These are phyloP conservation scores for Nigrospora oryzae DNA, from an alignment of 2,329 filamentous ascomycete genomes.

Conservation along the genomic window DNA sequence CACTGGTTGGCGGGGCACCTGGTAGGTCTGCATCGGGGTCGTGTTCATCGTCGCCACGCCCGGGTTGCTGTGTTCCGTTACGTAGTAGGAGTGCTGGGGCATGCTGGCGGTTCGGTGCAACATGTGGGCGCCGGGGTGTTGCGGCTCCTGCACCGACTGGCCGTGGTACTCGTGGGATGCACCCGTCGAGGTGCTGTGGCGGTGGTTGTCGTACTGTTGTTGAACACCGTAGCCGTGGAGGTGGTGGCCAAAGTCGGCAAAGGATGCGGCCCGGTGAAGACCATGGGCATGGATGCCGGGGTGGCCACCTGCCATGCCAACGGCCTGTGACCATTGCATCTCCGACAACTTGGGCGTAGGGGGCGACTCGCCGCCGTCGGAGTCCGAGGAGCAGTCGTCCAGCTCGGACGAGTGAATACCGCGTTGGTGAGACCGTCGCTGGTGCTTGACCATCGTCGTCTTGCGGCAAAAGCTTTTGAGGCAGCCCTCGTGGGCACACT, in stretches of 20 bases:
- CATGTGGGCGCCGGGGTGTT: slow-evolving; percentile 36
- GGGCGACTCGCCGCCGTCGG: slow-evolving; percentile 50
- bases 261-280: slow-evolving; percentile 45
- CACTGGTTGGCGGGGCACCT: slow-evolving; percentile 39
- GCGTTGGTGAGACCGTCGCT: slow-evolving; percentile 52
- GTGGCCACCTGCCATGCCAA: slow-evolving; percentile 29
- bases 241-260: slow-evolving; percentile 45
- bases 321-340: slow-evolving; percentile 40
- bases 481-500: slow-evolving; percentile 52
- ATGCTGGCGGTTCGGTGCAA: slow-evolving; percentile 40
- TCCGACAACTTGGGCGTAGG: slow-evolving; percentile 46
- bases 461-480: slow-evolving; percentile 64
- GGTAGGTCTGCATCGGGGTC: slow-evolving; percentile 39
- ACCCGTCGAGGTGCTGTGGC: slow-evolving; percentile 37
- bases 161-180: slow-evolving; percentile 36
- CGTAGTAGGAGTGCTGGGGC: slow-evolving; percentile 40
- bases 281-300: slow-evolving; percentile 26
- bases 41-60: slow-evolving; percentile 54
- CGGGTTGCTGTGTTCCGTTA: slow-evolving; percentile 54
- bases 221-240: slow-evolving; percentile 35
- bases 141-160: slow-evolving; percentile 28
- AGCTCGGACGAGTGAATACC: slow-evolving; percentile 47
- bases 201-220: slow-evolving; percentile 33
- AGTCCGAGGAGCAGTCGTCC: slow-evolving; percentile 47
- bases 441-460: slow-evolving; percentile 63